Evolutionary conservation across 176 grass and related monocot genomes (phyloP), one percentile per base, ranked within the genome.

Genomic region (Calamus simplicifolius): DNA sequence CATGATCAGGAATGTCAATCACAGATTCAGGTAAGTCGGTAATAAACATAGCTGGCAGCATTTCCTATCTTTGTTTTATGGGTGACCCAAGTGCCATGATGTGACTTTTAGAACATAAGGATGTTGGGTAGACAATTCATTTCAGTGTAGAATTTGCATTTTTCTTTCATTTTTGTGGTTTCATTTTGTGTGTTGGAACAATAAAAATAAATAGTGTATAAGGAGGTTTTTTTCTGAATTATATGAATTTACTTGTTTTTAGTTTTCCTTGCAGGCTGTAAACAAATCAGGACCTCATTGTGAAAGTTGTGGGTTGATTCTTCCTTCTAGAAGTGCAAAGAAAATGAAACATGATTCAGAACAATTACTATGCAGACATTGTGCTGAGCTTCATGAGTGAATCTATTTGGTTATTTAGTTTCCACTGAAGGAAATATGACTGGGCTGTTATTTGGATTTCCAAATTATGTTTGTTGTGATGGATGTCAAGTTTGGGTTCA

Each of bases 401-500:
- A 13, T 43, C 10, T 43, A 43, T 43, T 43, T 43, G 35, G 35
- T 43, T 43, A 43, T 43, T 43, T 43, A 43, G 8, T 10, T 2
- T 43, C 8, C 35, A 43, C 2, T 43, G 35, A 3, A 2, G 3
- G 10, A 43, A 43, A 43, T 7, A 2, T 43, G 35, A 43, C 35
- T 12, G 12, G 35, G 21, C 25, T 27, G 10, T 26, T 59, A 31
- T 21, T 25, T 25, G 43, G 4, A 43, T 54, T 43, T 63, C 35
- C 50, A 27, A 54, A 54, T 64, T 64, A 98, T 87, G 84, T 87
- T 57, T 90, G 88, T 54, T 98, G 93, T 64, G 87, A 98, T 69
- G 84, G 78, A 5, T 98, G 93, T 43, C 69, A 98, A 50, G 83
- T 98, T 76, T 98, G 93, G 93, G 87, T 90, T 73, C 93, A 98